Evolutionary conservation across 1,284 basidiomycete genomes (phyloP), one percentile per base, ranked within the genome.

Genomic region (Leccinum fallax): DNA sequence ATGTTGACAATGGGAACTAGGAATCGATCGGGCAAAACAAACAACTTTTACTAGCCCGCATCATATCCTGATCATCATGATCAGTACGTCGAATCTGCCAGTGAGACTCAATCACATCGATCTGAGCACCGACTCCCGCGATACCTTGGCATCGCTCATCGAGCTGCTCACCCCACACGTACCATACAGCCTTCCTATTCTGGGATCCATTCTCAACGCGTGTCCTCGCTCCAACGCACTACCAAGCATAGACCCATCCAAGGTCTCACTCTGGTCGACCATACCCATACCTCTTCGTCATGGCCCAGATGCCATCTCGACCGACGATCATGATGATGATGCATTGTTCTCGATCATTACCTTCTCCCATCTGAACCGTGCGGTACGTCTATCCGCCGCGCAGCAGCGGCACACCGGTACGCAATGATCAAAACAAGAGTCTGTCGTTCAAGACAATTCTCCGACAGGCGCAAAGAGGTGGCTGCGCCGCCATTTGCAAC

Each of bases 141-240:
- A 46, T 40, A 60, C 54, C 9, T 6, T 57, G 46, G 19, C 57
- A 53, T 52, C 55, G 2, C 55, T 71, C 53, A 30, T 56, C 52
- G 46, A 58, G 24, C 26, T 71, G 15, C 68, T 68, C 6, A n/a
- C 53, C 10, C 60, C 67, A 21, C 58, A 60, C 34, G 38, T 53
- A 53, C 67, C 69, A 7, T 61, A 58, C 48, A 63, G 65, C 19
- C 62, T 65, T 64, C n/a, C 40, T 10, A 43, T 43, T 46, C 57
- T 71, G 8, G 69, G 69, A 8, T 19, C 40, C 57, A 48, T 72
- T 40, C 63, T 65, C 19, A 72, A 72, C 53, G 11, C 63, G 24
- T 40, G 43, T 40, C 60, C 55, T 48, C 69, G 67, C 26, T 7
- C 62, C 24, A 53, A 19, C 30, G 60, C 62, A 7, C 11, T 66